A percentile compares a stretch with the other conserved stretches of the same genome.
Evolutionary conservation across 768 basidiomycete genomes (phyloP).

Genomic region (Rhodotorula toruloides): DNA sequence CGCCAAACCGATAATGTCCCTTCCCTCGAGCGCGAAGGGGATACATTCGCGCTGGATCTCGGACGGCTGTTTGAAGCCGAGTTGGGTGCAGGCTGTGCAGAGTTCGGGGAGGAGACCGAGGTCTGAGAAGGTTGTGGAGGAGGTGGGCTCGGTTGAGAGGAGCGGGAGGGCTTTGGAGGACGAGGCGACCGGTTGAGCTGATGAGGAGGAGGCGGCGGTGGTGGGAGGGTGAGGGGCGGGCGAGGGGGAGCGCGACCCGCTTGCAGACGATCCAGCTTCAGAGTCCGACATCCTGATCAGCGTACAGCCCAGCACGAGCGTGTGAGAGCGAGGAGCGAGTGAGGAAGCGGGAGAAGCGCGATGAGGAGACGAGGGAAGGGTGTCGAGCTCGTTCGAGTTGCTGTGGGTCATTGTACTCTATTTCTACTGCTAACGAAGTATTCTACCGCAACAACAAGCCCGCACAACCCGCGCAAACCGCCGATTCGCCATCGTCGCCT

Average conservation of each 20-base stretch:
- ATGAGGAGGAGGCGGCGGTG: constrained; percentile 14
- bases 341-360: not conserved
- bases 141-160: constrained; percentile 17
- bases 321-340: not conserved
- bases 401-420: too few species aligned
- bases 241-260: constrained; percentile 7
- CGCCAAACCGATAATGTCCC: constrained; percentile 97
- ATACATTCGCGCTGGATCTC: constrained; percentile 81
- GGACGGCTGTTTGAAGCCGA: constrained; percentile 79
- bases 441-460: not conserved
- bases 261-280: not conserved
- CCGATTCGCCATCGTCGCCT: too few species aligned
- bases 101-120: constrained; percentile 86
- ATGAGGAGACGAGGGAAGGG: not conserved
- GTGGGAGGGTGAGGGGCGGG: constrained; percentile 7
- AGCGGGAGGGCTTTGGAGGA: not conserved
- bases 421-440: too few species aligned
- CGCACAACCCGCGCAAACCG: too few species aligned
- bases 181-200: constrained; percentile 4
- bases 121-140: constrained; percentile 60
- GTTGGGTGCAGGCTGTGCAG: constrained; percentile 71
- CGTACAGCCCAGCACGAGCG: too few species aligned
- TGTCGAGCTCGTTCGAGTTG: not conserved
- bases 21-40: constrained; percentile 80
- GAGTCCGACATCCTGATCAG: constrained; percentile 17